Evolutionary conservation across 441 rosid species (phyloP).

Genomic region (Adansonia grandidieri): DNA sequence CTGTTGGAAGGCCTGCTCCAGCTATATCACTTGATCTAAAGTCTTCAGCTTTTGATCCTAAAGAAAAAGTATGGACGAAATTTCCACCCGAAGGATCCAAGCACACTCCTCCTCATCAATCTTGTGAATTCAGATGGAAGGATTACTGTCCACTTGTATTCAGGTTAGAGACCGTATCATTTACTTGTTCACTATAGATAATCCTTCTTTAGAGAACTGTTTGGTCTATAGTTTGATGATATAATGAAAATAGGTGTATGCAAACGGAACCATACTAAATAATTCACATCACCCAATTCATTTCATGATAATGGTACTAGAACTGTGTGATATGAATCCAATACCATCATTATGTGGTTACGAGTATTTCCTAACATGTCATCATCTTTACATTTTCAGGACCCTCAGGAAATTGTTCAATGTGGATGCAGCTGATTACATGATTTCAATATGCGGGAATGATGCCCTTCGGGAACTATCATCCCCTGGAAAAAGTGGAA

Average conservation of each 20-base stretch:
- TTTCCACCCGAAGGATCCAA: conserved; percentile 96
- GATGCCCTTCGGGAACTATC: conserved; percentile 98
- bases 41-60: conserved; percentile 91
- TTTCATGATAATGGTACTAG: neutral
- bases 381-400: conserved; percentile 49
- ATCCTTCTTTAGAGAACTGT: conserved; percentile 10
- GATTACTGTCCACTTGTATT: conserved; percentile 98
- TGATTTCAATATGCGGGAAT: conserved; percentile 92
- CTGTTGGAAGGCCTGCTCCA: conserved; percentile 94
- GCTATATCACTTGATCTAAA: conserved; percentile 82
- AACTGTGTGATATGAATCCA: neutral
- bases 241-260: neutral
- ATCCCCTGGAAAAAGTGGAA: conserved; percentile 98
- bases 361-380: neutral
- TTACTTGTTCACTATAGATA: conserved; percentile 13
- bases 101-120: conserved; percentile 94
- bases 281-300: neutral
- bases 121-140: conserved; percentile 95
- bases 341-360: neutral
- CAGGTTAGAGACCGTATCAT: conserved; percentile 54
- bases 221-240: neutral
- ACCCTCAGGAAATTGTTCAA: conserved; percentile 88
- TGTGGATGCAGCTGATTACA: conserved; percentile 95
- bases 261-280: neutral
- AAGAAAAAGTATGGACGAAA: conserved; percentile 94